phyloP scores from a whole-genome alignment of 345 rosid genomes.

The Durio zibethinus region DNA sequence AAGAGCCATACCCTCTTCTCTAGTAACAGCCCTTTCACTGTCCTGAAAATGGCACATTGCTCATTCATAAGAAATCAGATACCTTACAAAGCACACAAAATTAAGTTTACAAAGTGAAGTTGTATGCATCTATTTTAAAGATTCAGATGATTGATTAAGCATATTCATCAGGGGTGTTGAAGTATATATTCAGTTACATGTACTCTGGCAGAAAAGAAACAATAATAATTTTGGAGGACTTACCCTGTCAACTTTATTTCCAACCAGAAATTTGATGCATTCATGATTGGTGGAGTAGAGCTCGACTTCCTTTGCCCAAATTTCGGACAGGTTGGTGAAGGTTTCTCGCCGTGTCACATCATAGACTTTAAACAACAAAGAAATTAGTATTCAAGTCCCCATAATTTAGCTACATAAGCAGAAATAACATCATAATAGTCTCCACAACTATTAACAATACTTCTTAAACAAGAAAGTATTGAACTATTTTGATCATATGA shows the following conservation, averaged over 20 bases:
- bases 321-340: conserved; percentile 66
- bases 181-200: not conserved
- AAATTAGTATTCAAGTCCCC: conserved; percentile 7
- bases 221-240: not conserved
- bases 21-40: conserved; percentile 69
- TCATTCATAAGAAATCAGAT: not conserved
- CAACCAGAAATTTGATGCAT: conserved; percentile 9
- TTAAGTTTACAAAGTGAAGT: not conserved
- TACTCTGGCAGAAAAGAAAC: not conserved
- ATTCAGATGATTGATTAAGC: not conserved
- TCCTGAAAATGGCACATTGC: conserved; percentile 42
- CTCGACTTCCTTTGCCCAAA: conserved; percentile 88
- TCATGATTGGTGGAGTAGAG: conserved; percentile 39
- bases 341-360: conserved; percentile 84
- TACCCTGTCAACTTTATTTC: conserved; percentile 16
- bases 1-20: conserved; percentile 82
- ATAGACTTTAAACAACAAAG: conserved; percentile 48
- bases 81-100: not conserved
- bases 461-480: not conserved
- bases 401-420: not conserved
- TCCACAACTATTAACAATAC: not conserved
- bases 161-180: not conserved
- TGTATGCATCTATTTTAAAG: not conserved
- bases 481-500: not conserved
- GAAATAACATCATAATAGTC: not conserved